Evolutionary conservation across 257 asterid species (phyloP), one percentile per base, ranked within the genome.

Genomic region (Gentiana dahurica): DNA sequence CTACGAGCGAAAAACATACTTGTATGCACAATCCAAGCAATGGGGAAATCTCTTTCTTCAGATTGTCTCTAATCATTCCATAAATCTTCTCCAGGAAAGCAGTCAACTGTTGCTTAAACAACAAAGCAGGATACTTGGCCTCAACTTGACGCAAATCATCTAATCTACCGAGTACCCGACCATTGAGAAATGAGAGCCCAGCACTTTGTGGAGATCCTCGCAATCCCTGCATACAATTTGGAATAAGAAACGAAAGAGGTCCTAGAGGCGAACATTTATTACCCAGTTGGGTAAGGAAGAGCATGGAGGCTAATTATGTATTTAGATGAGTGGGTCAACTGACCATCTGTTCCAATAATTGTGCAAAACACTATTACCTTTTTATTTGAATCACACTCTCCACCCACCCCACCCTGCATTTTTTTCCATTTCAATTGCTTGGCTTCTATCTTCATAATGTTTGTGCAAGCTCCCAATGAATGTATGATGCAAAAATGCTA

Each of bases 41-140:
- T 52, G 97, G 97, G 65, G 97, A 92, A 67, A 92, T 92, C 75
- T 85, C 95, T 74, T 92, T 92, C 84, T 92, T 92, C 63, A 92
- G 72, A 75, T 81, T 92, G 74, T 92, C 98, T 65, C 98, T 81
- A 65, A 92, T 85, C 83, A 83, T 73, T 62, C 98, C 98, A 78
- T 92, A 92, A 62, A 92, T 88, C 83, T 92, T 92, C 79, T 92
- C 97, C 74, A 92, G 85, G 79, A 85, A 92, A 75, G 98, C 98
- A 67, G 98, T 92, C 57, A 92, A 97, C 82, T 92, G 98, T 80
- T 87, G 98, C 81, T 92, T 87, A 82, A 92, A 92, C 78, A 92
- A 72, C 73, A 92, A 79, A 59, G 98, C 98, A 64, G 97, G 98
- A 71, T 92, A 92, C 64, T 92, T 92, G 63, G 98, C 98, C 74